Evolutionary conservation across 345 rosid species (phyloP), one percentile per base, ranked within the genome.

Genomic region (Sisymbrium altissimum): DNA sequence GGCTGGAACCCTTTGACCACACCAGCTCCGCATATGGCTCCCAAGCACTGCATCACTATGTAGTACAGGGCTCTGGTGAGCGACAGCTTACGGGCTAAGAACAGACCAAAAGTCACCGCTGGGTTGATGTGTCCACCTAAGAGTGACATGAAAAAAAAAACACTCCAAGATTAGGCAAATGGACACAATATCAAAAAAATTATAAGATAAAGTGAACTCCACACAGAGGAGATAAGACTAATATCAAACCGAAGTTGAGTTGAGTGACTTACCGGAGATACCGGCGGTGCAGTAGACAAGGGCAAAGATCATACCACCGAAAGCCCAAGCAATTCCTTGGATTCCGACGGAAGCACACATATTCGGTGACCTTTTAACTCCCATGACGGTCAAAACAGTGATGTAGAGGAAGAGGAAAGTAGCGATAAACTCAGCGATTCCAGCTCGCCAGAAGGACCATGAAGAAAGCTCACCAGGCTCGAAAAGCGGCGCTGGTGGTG

Each of bases 231-330:
- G 38, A 35, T 0, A 8, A 35, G 10, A 35, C 10, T 35, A 7
- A 2, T 35, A 50, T 50, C 32, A 23, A 50, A 50, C 56, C 17
- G 4, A 25, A 50, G 17, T 25, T 12, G 25, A 50, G 63, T 33
- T 17, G 43, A 18, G 43, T 18, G 43, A 6, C 63, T 58, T 35
- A 58, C 63, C 63, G 17, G 64, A 58, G 64, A 58, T 83, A 13
- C 84, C 84, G 18, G 86, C 82, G 38, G 86, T 81, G 56, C 86
- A 77, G 78, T 83, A 83, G 58, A 83, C 86, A 1, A 83, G 71
- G 27, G 80, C 86, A 56, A 83, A 81, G 75, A 81, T 83, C 83
- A 81, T 83, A 61, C 83, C 86, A 59, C 82, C 82, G 19, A 83
- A 83, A 17, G 84, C 64, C 64, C 64, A 58, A 58, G 64, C 64